Conservation (phyloP, 2,329 filamentous ascomycete species). For the Emergomyces orientalis region DNA sequence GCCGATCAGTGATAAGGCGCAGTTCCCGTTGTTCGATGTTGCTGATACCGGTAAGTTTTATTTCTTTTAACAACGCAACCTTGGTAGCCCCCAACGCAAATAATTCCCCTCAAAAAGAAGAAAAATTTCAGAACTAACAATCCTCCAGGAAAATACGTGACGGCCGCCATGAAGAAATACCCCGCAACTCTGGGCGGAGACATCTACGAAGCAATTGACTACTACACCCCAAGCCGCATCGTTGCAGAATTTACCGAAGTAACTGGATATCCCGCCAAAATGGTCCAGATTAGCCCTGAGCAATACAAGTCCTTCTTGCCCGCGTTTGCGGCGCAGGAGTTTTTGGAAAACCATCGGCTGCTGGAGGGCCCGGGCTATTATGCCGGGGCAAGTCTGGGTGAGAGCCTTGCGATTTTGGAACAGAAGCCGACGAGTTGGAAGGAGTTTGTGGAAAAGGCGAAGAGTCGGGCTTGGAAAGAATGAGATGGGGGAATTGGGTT, state of each 20-base stretch:
- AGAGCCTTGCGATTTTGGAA: slow-evolving; percentile 21
- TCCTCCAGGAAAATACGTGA: slow-evolving; percentile 24
- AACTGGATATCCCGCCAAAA: slow-evolving; percentile 31
- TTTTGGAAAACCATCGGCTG: slow-evolving; percentile 47
- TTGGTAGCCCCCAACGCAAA: too few species aligned
- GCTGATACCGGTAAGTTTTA: slow-evolving; percentile 38
- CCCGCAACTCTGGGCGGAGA: slow-evolving; percentile 37
- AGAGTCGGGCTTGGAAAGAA: background rate
- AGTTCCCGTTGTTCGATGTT: slow-evolving; percentile 39
- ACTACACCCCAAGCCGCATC: slow-evolving; percentile 35
- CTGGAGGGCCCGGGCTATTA: slow-evolving; percentile 47
- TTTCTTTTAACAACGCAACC: too few species aligned
- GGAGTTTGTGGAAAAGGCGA: slow-evolving; percentile 19
- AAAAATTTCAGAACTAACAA: background rate
- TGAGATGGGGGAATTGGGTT: background rate
- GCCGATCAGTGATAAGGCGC: slow-evolving; percentile 22
- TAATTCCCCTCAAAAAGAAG: too few species aligned
- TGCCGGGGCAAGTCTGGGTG: slow-evolving; percentile 31
- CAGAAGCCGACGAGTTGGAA: slow-evolving; percentile 22
- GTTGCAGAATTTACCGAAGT: slow-evolving; percentile 32
- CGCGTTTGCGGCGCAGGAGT: slow-evolving; percentile 33
- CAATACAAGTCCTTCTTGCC: slow-evolving; percentile 23
- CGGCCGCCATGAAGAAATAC: slow-evolving; percentile 29
- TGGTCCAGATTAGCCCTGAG: slow-evolving; percentile 18
- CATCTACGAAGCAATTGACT: slow-evolving; percentile 37